phyloP scores from a whole-genome alignment of 495 filamentous ascomycete species.

The Talaromyces stipitatus region DNA sequence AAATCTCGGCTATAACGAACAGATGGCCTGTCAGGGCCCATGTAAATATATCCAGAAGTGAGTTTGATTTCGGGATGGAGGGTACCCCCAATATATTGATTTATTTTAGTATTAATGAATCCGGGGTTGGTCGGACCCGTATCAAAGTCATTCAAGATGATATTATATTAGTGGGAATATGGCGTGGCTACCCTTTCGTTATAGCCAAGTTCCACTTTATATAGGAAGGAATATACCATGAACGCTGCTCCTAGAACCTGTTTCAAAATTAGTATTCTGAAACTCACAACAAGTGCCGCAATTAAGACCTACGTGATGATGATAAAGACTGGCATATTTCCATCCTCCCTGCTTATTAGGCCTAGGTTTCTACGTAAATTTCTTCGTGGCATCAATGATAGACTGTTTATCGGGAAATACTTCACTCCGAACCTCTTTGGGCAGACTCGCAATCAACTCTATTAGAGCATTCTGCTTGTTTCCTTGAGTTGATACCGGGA shows the following conservation, averaged over 20 bases:
- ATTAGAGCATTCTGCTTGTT: conserved; percentile 16
- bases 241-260: conserved; percentile 44
- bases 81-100: no score
- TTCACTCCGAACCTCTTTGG: conserved; percentile 7
- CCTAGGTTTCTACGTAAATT: conserved; percentile 26
- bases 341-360: conserved; percentile 35
- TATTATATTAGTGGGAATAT: no score
- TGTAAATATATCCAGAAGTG: no score
- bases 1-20: no score
- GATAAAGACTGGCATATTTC: conserved; percentile 36
- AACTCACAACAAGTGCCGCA: not conserved
- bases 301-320: conserved; percentile 35
- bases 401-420: conserved; percentile 9
- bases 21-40: no score
- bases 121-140: no score
- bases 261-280: not conserved
- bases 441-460: conserved; percentile 16
- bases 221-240: conserved; percentile 35
- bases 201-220: no score
- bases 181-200: no score
- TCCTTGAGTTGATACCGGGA: conserved; percentile 2
- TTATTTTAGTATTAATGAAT: no score
- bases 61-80: no score
- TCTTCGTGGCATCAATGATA: conserved; percentile 25
- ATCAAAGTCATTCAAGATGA: no score